These are phyloP conservation scores for Esteya vermicola DNA, from an alignment of 2,329 filamentous ascomycete species.

Conservation along the genomic window DNA sequence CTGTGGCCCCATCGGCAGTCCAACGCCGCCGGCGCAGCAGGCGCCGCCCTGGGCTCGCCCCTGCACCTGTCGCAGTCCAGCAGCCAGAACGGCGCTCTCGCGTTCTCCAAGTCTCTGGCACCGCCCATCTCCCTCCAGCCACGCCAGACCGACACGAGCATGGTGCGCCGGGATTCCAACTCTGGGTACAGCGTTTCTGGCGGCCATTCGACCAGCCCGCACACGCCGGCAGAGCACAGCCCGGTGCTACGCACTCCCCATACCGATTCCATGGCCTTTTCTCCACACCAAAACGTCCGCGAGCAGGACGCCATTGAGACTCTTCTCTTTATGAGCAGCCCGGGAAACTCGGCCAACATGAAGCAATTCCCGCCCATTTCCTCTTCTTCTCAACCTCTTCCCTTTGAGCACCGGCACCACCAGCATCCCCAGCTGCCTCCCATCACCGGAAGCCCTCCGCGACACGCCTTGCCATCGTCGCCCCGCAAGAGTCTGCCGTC, in stretches of 20 bases:
- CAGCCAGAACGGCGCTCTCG: slow-evolving; percentile 21
- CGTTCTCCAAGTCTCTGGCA: slow-evolving; percentile 31
- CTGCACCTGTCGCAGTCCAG: slow-evolving; percentile 10
- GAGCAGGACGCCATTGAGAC: slow-evolving; percentile 75
- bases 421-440: slow-evolving; percentile 8
- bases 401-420: slow-evolving; percentile 16
- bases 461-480: slow-evolving; percentile 31
- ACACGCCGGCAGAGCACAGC: slow-evolving; percentile 24
- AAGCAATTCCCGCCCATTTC: slow-evolving; percentile 37
- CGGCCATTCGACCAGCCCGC: slow-evolving; percentile 21
- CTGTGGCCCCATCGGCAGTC: slow-evolving; percentile 4
- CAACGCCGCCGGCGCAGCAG: not conserved
- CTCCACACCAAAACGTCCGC: slow-evolving; percentile 53
- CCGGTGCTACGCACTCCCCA: slow-evolving; percentile 20
- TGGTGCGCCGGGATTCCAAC: slow-evolving; percentile 33
- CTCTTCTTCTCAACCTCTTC: slow-evolving; percentile 21
- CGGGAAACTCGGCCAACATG: slow-evolving; percentile 53
- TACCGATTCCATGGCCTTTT: slow-evolving; percentile 44
- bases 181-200: slow-evolving; percentile 28
- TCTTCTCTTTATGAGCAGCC: slow-evolving; percentile 68
- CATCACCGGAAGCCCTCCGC: slow-evolving; percentile 16
- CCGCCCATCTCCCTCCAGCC: slow-evolving; percentile 42
- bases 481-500: slow-evolving; percentile 38
- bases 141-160: slow-evolving; percentile 22
- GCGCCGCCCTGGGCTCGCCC: slow-evolving; percentile 6